Evolutionary conservation across 177 flowering plant species (phyloP).

Genomic region (Tripterygium wilfordii): DNA sequence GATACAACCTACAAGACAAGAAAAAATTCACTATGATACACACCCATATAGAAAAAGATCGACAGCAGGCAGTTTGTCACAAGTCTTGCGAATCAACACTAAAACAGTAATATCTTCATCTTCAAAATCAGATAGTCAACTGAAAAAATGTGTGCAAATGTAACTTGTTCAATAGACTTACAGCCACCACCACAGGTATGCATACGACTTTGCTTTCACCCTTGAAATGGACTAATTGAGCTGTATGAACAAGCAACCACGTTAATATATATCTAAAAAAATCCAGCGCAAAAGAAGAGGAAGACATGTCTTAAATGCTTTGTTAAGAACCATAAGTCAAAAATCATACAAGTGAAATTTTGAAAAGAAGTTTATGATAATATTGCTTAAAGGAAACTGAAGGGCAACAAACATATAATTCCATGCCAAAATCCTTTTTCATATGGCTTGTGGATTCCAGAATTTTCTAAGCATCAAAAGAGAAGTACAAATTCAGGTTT

Average conservation of each 20-base stretch:
- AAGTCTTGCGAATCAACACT: too few relatives aligned
- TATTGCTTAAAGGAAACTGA: too few relatives aligned
- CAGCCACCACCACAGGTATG: slow-evolving; percentile 91
- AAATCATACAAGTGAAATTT: too few relatives aligned
- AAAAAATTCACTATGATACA: too few relatives aligned
- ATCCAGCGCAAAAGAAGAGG: not conserved
- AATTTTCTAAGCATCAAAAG: not conserved
- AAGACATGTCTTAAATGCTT: not conserved
- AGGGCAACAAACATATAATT: too few relatives aligned
- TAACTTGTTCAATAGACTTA: slow-evolving; percentile 30
- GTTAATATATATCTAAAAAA: not conserved
- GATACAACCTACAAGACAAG: slow-evolving; percentile 61
- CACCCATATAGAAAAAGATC: too few relatives aligned
- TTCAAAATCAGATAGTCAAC: not conserved
- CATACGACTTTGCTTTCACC: slow-evolving; percentile 44
- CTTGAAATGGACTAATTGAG: slow-evolving; percentile 65
- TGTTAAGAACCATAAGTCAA: too few relatives aligned
- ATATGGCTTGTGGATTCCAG: too few relatives aligned
- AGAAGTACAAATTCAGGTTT: not conserved
- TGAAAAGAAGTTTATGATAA: too few relatives aligned
- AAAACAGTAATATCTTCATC: too few relatives aligned
- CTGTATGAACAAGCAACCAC: slow-evolving; percentile 36
- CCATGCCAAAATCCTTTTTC: too few relatives aligned
- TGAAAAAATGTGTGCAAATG: not conserved
- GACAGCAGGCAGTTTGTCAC: too few relatives aligned